phyloP scores from a whole-genome alignment of 805 yeast species.

The Myxozyma melibiosi region DNA sequence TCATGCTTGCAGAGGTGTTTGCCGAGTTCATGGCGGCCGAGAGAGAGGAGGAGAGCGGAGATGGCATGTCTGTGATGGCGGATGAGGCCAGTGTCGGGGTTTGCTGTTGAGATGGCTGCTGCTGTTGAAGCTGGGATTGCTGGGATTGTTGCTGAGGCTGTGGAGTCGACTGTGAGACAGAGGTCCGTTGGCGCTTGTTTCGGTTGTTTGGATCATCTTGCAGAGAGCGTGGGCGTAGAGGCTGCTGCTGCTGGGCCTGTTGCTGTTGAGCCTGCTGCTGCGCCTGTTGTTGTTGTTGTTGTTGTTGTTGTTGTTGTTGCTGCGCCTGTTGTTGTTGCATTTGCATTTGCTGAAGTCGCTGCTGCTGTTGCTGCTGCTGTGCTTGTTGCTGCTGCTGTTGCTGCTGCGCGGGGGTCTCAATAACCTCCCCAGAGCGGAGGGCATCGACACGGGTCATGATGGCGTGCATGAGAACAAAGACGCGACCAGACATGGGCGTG shows the following conservation, averaged over 20 bases:
- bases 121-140: constrained; percentile 4
- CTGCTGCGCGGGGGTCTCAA: constrained; percentile 2
- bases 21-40: background rate
- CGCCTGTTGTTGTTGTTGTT: background rate
- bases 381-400: constrained; percentile 1
- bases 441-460: constrained; percentile 23
- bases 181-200: constrained; percentile 18
- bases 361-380: constrained; percentile 3
- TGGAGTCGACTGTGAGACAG: constrained; percentile 1
- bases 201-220: constrained; percentile 16
- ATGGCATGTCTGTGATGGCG: constrained; percentile 2
- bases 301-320: constrained; percentile 34
- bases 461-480: constrained; percentile 27
- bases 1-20: background rate
- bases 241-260: background rate
- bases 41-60: constrained; percentile 2
- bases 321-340: background rate
- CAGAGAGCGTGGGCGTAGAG: constrained; percentile 1
- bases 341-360: constrained; percentile 15
- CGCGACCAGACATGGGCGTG: constrained; percentile 29
- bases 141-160: constrained; percentile 1
- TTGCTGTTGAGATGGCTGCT: constrained; percentile 7
- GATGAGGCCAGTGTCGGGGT: constrained; percentile 5
- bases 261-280: background rate
- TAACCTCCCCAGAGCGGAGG: constrained; percentile 1